A percentile compares a stretch with the other conserved stretches of the same genome.
Conservation (phyloP, 148 eudicot genomes). For the Camellia lanceoleosa region DNA sequence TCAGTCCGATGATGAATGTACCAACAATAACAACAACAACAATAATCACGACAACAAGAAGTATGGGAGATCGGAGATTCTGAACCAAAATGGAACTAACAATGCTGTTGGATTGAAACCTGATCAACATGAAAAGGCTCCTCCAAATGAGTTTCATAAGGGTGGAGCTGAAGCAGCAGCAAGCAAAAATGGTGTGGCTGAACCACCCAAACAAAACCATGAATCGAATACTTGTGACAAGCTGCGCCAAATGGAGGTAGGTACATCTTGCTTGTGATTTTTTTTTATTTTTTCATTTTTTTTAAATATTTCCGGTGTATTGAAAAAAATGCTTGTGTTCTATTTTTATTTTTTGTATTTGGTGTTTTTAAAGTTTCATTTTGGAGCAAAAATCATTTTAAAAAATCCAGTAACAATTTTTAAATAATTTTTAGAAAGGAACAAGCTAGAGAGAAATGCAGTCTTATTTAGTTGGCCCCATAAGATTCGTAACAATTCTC, state of each 20-base stretch:
- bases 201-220: slow-evolving; percentile 31
- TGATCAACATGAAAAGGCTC: slow-evolving; percentile 32
- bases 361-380: no score
- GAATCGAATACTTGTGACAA: slow-evolving; percentile 47
- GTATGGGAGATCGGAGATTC: slow-evolving; percentile 15
- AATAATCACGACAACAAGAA: slow-evolving; percentile 4
- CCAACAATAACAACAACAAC: no score
- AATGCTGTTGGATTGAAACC: slow-evolving; percentile 20
- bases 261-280: background rate
- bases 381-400: no score
- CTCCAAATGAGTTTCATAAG: slow-evolving; percentile 26
- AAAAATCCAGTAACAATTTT: no score
- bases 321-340: no score
- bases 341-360: no score
- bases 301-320: no score
- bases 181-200: slow-evolving; percentile 11
- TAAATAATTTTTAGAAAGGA: no score
- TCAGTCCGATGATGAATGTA: slow-evolving; percentile 59
- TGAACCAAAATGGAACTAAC: slow-evolving; percentile 30
- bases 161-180: slow-evolving; percentile 20
- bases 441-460: no score
- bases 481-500: no score
- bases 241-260: slow-evolving; percentile 90
- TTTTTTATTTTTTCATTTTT: background rate
- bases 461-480: no score